Conservation (phyloP, 441 rosid genomes). For the Pelargonium myrrhifolium region DNA sequence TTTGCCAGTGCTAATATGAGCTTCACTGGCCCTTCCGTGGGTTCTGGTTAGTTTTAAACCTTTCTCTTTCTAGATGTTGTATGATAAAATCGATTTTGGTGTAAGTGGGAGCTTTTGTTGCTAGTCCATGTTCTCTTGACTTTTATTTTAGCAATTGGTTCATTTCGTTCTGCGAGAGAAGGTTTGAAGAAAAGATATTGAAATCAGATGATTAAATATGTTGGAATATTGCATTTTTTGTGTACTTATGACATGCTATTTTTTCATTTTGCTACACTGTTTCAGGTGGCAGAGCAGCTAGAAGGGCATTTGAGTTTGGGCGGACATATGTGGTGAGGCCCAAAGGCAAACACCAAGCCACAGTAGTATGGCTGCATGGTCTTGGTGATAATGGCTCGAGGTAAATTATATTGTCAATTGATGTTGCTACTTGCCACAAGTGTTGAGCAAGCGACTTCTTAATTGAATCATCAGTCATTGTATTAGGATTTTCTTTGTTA, state of each 20-base stretch:
- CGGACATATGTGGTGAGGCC: constrained; percentile 96
- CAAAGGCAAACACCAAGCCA: constrained; percentile 85
- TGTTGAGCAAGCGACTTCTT: background rate
- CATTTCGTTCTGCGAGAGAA: no score
- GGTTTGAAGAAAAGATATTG: no score
- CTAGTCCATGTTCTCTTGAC: no score
- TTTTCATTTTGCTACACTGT: background rate
- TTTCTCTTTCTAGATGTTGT: background rate
- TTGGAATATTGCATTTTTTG: no score
- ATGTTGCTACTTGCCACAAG: background rate
- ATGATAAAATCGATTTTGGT: background rate
- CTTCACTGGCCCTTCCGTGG: constrained; percentile 22
- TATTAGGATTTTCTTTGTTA: background rate
- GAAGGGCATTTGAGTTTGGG: constrained; percentile 75
- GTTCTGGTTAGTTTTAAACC: constrained; percentile 32
- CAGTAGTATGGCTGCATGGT: constrained; percentile 92
- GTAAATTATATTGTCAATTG: constrained; percentile 28
- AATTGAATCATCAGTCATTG: constrained; percentile 2
- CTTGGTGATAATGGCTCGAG: constrained; percentile 94
- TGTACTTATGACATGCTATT: background rate
- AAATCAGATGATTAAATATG: no score
- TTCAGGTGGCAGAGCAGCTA: constrained; percentile 53
- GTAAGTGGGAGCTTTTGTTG: background rate
- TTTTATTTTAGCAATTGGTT: background rate
- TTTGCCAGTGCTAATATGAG: constrained; percentile 18